Percentiles rank a stretch among this genome's conserved stretches.
These are phyloP conservation scores for Daldinia sp. DNA, from an alignment of 2,329 filamentous ascomycete genomes.

Conservation along the genomic window DNA sequence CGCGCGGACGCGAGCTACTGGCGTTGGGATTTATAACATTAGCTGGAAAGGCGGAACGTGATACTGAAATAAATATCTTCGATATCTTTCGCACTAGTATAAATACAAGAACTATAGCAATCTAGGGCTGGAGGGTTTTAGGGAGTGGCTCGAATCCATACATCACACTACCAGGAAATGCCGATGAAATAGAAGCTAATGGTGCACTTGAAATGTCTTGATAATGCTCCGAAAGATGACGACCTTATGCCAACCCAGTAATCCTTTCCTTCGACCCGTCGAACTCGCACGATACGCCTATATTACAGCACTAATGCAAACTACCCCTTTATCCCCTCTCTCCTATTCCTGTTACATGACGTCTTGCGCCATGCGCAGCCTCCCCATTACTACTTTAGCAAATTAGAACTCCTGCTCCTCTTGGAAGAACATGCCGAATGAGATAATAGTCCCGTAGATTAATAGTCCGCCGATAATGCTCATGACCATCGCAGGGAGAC, in stretches of 20 bases:
- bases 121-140: background rate
- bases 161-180: background rate
- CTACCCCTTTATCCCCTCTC: slow-evolving; percentile 2
- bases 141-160: background rate
- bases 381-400: background rate
- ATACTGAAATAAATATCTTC: background rate
- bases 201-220: slow-evolving; percentile 14
- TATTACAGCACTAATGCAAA: slow-evolving; percentile 26
- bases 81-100: background rate
- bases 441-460: slow-evolving; percentile 98
- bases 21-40: slow-evolving; percentile 11
- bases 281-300: slow-evolving; percentile 25
- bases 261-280: slow-evolving; percentile 18
- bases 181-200: background rate
- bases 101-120: background rate
- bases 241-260: slow-evolving; percentile 31
- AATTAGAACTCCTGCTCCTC: slow-evolving; percentile 92
- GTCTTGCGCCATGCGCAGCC: background rate
- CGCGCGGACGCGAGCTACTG: background rate
- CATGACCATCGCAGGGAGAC: slow-evolving; percentile 90
- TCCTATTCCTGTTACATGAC: background rate
- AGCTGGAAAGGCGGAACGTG: background rate
- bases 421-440: slow-evolving; percentile 97
- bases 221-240: slow-evolving; percentile 27
- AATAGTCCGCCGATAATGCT: slow-evolving; percentile 89